Percentiles rank a stretch among this genome's conserved stretches.
Evolutionary conservation across 805 yeast species (phyloP).

Genomic region (Lipomyces sp.): DNA sequence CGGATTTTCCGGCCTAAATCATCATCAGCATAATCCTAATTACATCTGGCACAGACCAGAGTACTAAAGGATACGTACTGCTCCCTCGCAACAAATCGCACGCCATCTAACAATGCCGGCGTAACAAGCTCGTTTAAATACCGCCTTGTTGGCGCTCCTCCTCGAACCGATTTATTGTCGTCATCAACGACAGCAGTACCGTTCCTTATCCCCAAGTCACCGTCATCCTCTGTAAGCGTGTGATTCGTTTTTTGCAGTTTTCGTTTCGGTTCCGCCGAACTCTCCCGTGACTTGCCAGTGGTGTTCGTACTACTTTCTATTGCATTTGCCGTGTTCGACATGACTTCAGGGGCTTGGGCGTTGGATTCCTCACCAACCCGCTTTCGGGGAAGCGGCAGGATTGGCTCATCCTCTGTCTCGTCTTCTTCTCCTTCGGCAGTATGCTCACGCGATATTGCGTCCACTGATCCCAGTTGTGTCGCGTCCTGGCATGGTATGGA

Average conservation of each 20-base stretch:
- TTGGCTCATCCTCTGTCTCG: not conserved
- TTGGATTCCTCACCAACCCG: not conserved
- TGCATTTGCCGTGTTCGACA: not conserved
- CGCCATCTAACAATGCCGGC: slow-evolving; percentile 65
- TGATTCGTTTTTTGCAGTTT: not conserved
- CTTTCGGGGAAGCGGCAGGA: not conserved
- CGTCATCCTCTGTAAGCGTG: not conserved
- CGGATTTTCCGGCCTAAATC: slow-evolving; percentile 39
- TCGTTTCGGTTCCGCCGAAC: not conserved
- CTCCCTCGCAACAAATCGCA: slow-evolving; percentile 56
- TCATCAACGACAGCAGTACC: not conserved
- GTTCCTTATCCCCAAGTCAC: not conserved
- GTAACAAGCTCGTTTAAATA: slow-evolving; percentile 71
- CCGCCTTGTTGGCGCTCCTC: slow-evolving; percentile 73
- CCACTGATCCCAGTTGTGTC: not conserved
- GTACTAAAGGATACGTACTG: slow-evolving; percentile 39
- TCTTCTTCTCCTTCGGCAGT: not conserved
- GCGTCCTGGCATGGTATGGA: not conserved
- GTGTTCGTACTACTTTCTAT: not conserved
- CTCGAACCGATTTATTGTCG: slow-evolving; percentile 43
- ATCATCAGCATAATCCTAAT: not conserved
- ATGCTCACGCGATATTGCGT: not conserved
- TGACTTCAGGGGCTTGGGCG: not conserved
- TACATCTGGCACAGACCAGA: not conserved
- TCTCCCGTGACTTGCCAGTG: not conserved